Percentiles rank a stretch among this genome's conserved stretches.
phyloP scores from a whole-genome alignment of 1,284 basidiomycete genomes.

The Somion occarium region DNA sequence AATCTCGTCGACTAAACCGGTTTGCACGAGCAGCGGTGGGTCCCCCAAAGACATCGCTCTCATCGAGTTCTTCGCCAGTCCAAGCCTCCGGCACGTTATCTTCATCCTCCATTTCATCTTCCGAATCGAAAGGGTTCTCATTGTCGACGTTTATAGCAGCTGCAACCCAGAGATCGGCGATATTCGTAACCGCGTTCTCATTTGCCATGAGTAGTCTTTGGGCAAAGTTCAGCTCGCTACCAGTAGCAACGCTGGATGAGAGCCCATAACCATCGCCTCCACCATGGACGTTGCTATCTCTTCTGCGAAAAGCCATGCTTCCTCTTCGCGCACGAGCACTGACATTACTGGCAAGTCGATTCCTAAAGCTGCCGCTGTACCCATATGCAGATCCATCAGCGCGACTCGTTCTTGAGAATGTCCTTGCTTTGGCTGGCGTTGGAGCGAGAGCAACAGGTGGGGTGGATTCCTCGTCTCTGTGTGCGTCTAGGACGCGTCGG shows the following conservation, averaged over 20 bases:
- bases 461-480: slow-evolving; percentile 18
- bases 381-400: slow-evolving; percentile 77
- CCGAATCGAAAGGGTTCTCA: slow-evolving; percentile 65
- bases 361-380: slow-evolving; percentile 53
- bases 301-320: slow-evolving; percentile 40
- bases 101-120: slow-evolving; percentile 31
- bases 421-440: slow-evolving; percentile 38
- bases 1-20: slow-evolving; percentile 21
- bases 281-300: slow-evolving; percentile 39
- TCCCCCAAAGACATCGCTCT: slow-evolving; percentile 23
- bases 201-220: slow-evolving; percentile 90
- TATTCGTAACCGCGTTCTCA: slow-evolving; percentile 84
- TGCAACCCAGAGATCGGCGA: slow-evolving; percentile 91
- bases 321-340: slow-evolving; percentile 39
- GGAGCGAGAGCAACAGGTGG: slow-evolving; percentile 43
- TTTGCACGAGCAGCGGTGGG: slow-evolving; percentile 20
- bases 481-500: slow-evolving; percentile 39
- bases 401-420: slow-evolving; percentile 50
- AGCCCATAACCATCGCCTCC: slow-evolving; percentile 31
- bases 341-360: slow-evolving; percentile 38
- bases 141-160: slow-evolving; percentile 89
- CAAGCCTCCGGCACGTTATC: slow-evolving; percentile 19
- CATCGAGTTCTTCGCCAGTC: slow-evolving; percentile 26
- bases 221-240: slow-evolving; percentile 72
- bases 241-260: slow-evolving; percentile 33